Evolutionary conservation across 208 protist genomes (phyloP).

Genomic region (Trypanosomatidae sp.): DNA sequence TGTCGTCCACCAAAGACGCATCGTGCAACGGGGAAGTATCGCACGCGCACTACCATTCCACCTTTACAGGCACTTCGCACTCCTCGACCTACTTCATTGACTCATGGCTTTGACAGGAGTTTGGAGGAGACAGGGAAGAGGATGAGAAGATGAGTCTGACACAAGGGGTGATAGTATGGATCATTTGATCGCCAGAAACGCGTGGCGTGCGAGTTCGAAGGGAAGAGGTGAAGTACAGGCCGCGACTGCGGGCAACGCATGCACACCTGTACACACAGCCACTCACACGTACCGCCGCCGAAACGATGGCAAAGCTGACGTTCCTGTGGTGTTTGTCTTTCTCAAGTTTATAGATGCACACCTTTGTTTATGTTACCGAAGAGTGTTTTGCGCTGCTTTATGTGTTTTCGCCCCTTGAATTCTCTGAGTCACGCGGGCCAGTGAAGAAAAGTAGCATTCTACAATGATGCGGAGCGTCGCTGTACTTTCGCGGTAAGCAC

Average conservation of each 20-base stretch:
- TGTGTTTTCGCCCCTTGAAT: background rate
- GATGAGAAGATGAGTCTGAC: background rate
- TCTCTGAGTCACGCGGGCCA: background rate
- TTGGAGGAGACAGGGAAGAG: background rate
- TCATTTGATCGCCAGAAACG: background rate
- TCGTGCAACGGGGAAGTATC: background rate
- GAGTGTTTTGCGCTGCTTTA: background rate
- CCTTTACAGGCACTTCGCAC: background rate
- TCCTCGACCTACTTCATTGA: slow-evolving; percentile 19
- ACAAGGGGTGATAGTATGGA: background rate
- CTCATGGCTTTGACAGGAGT: slow-evolving; percentile 21
- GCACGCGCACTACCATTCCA: background rate
- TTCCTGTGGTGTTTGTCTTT: background rate
- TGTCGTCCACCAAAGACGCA: slow-evolving; percentile 5
- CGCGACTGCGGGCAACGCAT: background rate
- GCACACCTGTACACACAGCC: background rate
- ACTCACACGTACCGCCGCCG: background rate
- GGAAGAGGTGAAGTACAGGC: background rate
- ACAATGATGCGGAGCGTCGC: background rate
- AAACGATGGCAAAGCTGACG: background rate
- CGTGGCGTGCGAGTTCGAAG: background rate
- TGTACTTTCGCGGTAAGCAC: background rate
- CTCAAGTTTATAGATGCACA: background rate
- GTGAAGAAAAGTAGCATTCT: background rate
- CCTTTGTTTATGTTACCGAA: background rate